Base-by-base conservation (phyloP, 768 basidiomycete genomes). In the Mycena venus region DNA sequence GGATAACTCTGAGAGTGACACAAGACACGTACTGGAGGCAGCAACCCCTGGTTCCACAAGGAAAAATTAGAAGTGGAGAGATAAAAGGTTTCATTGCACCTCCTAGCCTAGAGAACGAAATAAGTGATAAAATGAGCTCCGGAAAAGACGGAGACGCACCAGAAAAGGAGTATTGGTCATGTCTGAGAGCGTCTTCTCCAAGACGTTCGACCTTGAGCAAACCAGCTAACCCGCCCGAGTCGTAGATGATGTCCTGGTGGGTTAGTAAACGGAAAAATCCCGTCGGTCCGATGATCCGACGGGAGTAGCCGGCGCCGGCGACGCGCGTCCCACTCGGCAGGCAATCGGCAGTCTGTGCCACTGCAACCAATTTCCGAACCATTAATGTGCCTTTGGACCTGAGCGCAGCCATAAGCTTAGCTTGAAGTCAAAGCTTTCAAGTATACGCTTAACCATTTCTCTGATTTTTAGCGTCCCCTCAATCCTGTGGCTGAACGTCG, bases 1-100 rank as follows among this genome's bases (percentile, higher is more conserved):
- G 58, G 62, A 70, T 58, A 23, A 42, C 68, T 55, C 36, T 72
- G 53, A 47, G 12, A 42, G 71, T 29, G 31, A 29, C 21, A 12
- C 69, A 56, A 31, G 63, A 68, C n/a, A 86, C 90, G 29, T 80
- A 92, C 92, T 88, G 53, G 91, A 91, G 38, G 92, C 92, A 31
- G 90, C 91, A 59, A 92, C 86, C 51, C 92, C 92, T 92, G 69
- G n/a, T 4, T 56, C 21, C 4, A 70, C 58, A 25, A 44, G 61
- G 47, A 29, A 32, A 63, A 59, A 32, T 74, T 36, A 74, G 72
- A 69, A 77, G 7, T 23, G 65, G 77, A 27, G 74, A 67, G 53
- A 19, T 51, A 60, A 49, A 63, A 17, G 29, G 36, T 47, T 58
- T 42, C 55, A 31, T 72, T 80, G 75, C 83, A 92, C 92, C 92